phyloP scores from a whole-genome alignment of 495 filamentous ascomycete genomes.

The Aspergillus taichungensis region DNA sequence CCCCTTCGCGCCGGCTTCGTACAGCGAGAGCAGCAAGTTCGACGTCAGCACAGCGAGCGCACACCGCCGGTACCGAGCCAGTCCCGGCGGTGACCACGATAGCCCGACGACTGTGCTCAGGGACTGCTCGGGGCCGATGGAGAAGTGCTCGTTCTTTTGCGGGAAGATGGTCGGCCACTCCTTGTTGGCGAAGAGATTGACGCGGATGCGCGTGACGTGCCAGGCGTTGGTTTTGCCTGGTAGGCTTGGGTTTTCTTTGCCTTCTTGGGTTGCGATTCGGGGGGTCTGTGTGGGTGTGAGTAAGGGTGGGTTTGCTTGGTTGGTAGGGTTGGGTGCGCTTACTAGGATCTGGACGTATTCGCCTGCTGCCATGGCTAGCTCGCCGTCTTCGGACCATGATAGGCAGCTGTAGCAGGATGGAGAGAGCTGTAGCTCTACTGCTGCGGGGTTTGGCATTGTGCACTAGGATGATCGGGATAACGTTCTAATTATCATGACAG shows the following conservation, averaged over 20 bases:
- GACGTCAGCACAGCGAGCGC: slow-evolving; percentile 52
- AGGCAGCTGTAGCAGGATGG: slow-evolving; percentile 44
- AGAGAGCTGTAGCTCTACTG: slow-evolving; percentile 23
- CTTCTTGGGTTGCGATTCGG: neutral
- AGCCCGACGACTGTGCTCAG: slow-evolving; percentile 41
- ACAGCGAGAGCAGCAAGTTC: slow-evolving; percentile 43
- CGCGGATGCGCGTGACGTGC: slow-evolving; percentile 35
- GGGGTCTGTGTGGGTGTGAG: slow-evolving; percentile 4
- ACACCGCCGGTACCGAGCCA: slow-evolving; percentile 48
- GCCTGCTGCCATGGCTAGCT: slow-evolving; percentile 50
- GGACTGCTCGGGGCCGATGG: slow-evolving; percentile 57
- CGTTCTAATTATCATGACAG: neutral
- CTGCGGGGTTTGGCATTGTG: slow-evolving; percentile 22
- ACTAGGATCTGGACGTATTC: slow-evolving; percentile 52
- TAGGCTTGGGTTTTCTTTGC: neutral
- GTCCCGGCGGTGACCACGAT: slow-evolving; percentile 53
- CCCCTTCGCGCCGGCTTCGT: slow-evolving; percentile 28
- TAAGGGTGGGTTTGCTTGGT: slow-evolving; percentile 14
- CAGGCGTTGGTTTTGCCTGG: slow-evolving; percentile 15
- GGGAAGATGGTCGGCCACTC: slow-evolving; percentile 44
- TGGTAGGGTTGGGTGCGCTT: neutral
- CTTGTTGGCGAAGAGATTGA: slow-evolving; percentile 43
- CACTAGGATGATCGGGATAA: neutral
- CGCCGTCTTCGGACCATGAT: slow-evolving; percentile 54
- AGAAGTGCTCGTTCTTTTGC: slow-evolving; percentile 40